Conservation (phyloP, 1,139 yeast species). For the Hyphopichia pseudoburtonii region DNA sequence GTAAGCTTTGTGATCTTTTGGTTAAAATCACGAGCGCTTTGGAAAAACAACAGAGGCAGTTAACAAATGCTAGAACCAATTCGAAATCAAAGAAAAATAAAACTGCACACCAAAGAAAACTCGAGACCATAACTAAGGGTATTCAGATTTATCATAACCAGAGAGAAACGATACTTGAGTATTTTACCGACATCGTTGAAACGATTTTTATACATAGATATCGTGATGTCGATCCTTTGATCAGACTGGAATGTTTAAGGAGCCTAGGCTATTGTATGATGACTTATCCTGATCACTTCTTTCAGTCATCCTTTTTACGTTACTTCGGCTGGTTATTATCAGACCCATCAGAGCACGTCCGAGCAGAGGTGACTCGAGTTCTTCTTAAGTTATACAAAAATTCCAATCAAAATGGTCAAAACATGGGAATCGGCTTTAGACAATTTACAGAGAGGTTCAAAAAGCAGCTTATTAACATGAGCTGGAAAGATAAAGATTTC, state of each 20-base stretch:
- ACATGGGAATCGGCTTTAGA: constrained; percentile 47
- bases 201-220: constrained; percentile 74
- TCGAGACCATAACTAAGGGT: constrained; percentile 46
- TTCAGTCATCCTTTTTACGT: constrained; percentile 67
- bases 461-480: constrained; percentile 62
- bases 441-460: constrained; percentile 75
- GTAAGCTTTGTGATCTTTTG: constrained; percentile 54
- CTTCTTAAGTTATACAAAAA: constrained; percentile 51
- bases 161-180: constrained; percentile 51
- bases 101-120: constrained; percentile 25
- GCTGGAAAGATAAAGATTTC: constrained; percentile 29
- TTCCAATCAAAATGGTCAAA: constrained; percentile 14
- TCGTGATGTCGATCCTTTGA: constrained; percentile 73
- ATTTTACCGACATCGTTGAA: constrained; percentile 64
- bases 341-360: constrained; percentile 61
- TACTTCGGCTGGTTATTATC: constrained; percentile 84
- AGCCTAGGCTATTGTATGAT: constrained; percentile 69
- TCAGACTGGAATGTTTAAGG: constrained; percentile 67
- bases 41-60: constrained; percentile 46
- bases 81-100: constrained; percentile 25
- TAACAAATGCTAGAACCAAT: constrained; percentile 23
- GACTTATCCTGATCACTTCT: constrained; percentile 66
- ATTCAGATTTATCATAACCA: constrained; percentile 52
- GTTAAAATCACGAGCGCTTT: constrained; percentile 43
- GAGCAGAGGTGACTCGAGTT: constrained; percentile 63